Evolutionary conservation across 768 basidiomycete genomes (phyloP), one percentile per base, ranked within the genome.

Genomic region (Tulasnella sp.): DNA sequence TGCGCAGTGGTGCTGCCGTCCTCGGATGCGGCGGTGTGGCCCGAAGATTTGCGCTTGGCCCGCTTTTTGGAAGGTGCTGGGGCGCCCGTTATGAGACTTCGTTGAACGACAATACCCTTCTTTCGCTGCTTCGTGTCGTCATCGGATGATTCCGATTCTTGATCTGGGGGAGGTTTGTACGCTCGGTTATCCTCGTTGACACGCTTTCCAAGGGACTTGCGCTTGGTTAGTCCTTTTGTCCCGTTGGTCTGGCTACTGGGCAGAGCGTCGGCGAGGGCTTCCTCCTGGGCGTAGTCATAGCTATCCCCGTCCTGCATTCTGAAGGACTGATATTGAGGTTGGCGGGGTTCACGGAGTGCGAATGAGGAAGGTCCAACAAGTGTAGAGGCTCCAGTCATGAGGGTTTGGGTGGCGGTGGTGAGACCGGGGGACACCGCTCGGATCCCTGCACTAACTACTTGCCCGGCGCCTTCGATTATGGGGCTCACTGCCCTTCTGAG

Each of bases 201-300:
- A 39, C 72, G 77, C 20, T 42, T 69, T 20, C 61, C 42, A 29
- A 57, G 48, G 16, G 55, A 46, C 40, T 78, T 81, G 20, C 78
- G 74, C 74, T 75, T 79, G 16, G 67, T 26, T 23, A 48, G 61
- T 26, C 29, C 44, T 35, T 39, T 75, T 10, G 13, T 37, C n/a
- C 76, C 76, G 37, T 77, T 77, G 3, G 70, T 35, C 39, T 70
- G 42, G 16, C 57, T 71, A 61, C 57, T 44, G 42, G 67, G 35
- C 18, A 77, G 16, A 6, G 37, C 69, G 26, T 77, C 69, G 39
- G 69, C 77, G 15, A 80, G 51, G 35, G 87, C 86, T 81, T 95
- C 93, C 82, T 95, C 93, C 6, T 87, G 89, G 11, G 89, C 88
- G 82, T 95, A 95, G 83, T 93, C 92, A 83, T 94, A 94, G 80